Percentiles rank a stretch among this genome's conserved stretches.
phyloP scores from a whole-genome alignment of 345 rosid genomes.

The Salix purpurea region DNA sequence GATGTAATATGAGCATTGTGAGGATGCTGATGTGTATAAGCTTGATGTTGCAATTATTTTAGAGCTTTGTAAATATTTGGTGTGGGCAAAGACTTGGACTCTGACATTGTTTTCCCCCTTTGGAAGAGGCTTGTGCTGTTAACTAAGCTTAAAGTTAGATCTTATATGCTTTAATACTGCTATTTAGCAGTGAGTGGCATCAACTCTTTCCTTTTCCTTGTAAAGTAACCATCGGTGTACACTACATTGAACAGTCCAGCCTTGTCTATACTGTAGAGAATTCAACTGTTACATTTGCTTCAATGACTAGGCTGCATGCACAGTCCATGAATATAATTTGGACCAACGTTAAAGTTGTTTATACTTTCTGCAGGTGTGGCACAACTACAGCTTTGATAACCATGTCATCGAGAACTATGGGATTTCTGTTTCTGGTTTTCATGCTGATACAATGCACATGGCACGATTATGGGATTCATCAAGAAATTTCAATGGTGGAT shows the following conservation, averaged over 20 bases:
- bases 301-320: neutral
- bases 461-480: conserved; percentile 94
- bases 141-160: neutral
- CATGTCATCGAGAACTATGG: conserved; percentile 82
- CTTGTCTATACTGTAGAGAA: neutral
- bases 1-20: neutral
- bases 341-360: conserved; percentile 12
- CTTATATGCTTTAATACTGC: neutral
- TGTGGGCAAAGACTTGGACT: neutral
- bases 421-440: conserved; percentile 72
- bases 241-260: neutral
- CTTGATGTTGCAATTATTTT: neutral
- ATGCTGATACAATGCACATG: conserved; percentile 99
- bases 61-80: neutral
- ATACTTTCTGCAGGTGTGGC: conserved; percentile 71
- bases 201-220: neutral
- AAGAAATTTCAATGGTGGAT: conserved; percentile 71
- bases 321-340: conserved; percentile 1
- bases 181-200: neutral
- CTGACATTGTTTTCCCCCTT: too few relatives aligned
- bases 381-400: conserved; percentile 92
- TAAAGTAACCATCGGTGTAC: neutral
- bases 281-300: neutral
- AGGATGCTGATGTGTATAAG: neutral
- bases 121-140: neutral